phyloP scores from a whole-genome alignment of 768 basidiomycete species.

The Tricholoma flavovirens region DNA sequence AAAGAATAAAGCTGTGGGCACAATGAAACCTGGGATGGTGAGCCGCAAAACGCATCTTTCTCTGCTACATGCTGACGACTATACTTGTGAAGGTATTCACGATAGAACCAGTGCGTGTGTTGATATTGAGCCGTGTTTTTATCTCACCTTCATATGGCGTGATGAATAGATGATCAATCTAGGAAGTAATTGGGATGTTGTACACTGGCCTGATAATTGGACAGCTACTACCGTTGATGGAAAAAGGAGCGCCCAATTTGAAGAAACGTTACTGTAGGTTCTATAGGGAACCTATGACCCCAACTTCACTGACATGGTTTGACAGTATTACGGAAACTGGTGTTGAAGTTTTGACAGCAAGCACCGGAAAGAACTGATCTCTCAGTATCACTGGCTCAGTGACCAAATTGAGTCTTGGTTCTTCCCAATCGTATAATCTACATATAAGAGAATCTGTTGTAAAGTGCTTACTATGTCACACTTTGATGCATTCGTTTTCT shows the following conservation, averaged over 20 bases:
- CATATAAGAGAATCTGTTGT: neutral
- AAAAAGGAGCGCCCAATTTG: conserved; percentile 90
- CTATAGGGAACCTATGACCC: neutral
- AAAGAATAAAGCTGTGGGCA: conserved; percentile 87
- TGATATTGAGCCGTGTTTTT: neutral
- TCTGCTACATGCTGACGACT: neutral
- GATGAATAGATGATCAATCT: conserved; percentile 82
- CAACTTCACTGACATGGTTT: conserved; percentile 2
- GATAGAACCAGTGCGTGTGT: conserved; percentile 66
- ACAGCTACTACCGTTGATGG: conserved; percentile 93
- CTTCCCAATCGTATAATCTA: neutral
- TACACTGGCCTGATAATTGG: conserved; percentile 95
- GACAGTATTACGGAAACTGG: conserved; percentile 86
- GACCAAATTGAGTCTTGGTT: neutral
- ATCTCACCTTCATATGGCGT: conserved; percentile 6
- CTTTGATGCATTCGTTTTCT: conserved; percentile 21
- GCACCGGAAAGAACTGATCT: conserved; percentile 2
- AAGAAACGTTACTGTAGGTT: conserved; percentile 90
- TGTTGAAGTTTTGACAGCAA: conserved; percentile 77
- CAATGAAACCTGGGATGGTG: conserved; percentile 93
- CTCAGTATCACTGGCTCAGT: too few relatives aligned
- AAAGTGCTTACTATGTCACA: conserved; percentile 6
- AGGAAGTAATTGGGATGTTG: conserved; percentile 67
- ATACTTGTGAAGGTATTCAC: conserved; percentile 49
- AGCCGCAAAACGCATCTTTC: conserved; percentile 19